Conservation (phyloP, 2,329 filamentous ascomycete genomes). For the Cyphellophora attinorum region DNA sequence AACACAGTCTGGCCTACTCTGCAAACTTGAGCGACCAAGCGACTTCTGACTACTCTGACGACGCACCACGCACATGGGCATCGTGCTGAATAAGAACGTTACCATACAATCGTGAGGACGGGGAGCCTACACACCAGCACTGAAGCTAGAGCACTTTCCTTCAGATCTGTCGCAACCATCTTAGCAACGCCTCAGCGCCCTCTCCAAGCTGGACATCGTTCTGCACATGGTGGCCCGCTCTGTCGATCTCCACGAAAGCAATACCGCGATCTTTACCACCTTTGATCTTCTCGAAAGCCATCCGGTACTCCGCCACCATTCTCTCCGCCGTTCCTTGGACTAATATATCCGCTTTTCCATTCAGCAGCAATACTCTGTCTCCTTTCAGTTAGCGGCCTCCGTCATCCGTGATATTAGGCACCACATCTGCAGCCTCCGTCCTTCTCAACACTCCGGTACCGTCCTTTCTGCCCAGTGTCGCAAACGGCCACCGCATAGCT, state of each 20-base stretch:
- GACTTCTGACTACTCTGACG: no score
- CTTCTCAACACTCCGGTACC: background rate
- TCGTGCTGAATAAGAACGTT: no score
- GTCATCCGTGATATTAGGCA: no score
- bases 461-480: conserved; percentile 32
- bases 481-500: conserved; percentile 41
- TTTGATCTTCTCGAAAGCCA: background rate
- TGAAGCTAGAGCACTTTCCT: no score
- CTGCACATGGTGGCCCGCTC: conserved; percentile 43
- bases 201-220: conserved; percentile 43
- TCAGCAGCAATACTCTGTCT: background rate
- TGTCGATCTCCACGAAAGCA: conserved; percentile 31
- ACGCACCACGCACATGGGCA: no score
- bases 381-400: background rate
- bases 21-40: no score
- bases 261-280: conserved; percentile 23
- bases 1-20: no score
- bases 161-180: no score
- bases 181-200: no score
- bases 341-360: background rate
- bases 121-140: no score
- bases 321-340: background rate
- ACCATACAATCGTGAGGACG: no score
- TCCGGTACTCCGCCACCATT: background rate
- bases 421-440: background rate